These are phyloP conservation scores for Geotrichum ghanense DNA, from an alignment of 805 yeast genomes.

Conservation along the genomic window DNA sequence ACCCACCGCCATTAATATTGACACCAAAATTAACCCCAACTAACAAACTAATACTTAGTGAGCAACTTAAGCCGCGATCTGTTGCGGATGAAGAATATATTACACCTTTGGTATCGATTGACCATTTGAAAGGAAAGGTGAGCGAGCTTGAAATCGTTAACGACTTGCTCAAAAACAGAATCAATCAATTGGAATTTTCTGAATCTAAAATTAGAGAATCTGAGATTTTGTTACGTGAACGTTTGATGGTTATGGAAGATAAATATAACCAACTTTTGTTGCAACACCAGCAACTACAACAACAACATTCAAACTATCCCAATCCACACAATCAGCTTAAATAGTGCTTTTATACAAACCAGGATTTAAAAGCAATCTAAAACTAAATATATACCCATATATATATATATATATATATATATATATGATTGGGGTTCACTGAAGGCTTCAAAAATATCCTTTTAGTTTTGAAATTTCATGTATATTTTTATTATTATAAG, in stretches of 20 bases:
- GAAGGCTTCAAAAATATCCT: too few relatives aligned
- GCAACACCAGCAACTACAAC: background rate
- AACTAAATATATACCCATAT: too few relatives aligned
- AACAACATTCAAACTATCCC: background rate
- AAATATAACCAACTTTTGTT: background rate
- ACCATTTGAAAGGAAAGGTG: constrained; percentile 56
- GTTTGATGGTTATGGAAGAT: constrained; percentile 2
- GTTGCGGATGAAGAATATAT: background rate
- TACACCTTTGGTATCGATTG: background rate
- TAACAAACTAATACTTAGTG: background rate
- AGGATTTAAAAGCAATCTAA: too few relatives aligned
- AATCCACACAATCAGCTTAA: too few relatives aligned
- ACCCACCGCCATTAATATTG: background rate
- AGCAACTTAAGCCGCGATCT: background rate
- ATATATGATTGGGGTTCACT: too few relatives aligned
- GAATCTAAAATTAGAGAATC: constrained; percentile 26
- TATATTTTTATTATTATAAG: too few relatives aligned
- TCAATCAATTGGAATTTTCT: constrained; percentile 59
- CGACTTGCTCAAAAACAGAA: constrained; percentile 74
- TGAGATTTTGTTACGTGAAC: constrained; percentile 21
- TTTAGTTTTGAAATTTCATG: too few relatives aligned
- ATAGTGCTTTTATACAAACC: too few relatives aligned
- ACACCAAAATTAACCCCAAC: background rate
- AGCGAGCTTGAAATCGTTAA: constrained; percentile 85
- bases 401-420: too few relatives aligned